Evolutionary conservation across 345 rosid genomes (phyloP), one percentile per base, ranked within the genome.

Genomic region (Rubroshorea leprosula): DNA sequence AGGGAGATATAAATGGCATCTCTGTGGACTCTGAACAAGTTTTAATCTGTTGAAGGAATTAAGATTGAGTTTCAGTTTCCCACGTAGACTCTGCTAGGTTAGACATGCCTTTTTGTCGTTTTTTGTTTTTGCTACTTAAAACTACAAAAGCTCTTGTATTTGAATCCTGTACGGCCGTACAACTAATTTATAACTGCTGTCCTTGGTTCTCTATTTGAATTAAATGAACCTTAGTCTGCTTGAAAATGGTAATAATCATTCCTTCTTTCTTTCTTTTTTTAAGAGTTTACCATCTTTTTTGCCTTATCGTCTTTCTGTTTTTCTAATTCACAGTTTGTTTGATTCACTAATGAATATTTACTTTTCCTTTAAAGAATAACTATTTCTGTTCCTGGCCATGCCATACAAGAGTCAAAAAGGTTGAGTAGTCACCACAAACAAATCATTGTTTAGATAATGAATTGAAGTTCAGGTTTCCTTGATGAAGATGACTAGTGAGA

Each of bases 321-420:
- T 29, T 13, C 15, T 48, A 49, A 21, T 21, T 29, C 31, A 45
- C 16, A 1, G 45, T 24, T 27, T 4, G 25, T 43, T 53, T 52
- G 16, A 44, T 29, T 29, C 9, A 4, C 9, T 4, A 29, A 11
- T 41, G n/a, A 41, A 14, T 41, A 11, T 14, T 10, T 44, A 44
- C 18, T 44, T 44, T 10, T 16, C 5, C 47, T 13, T 44, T 10
- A 5, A 44, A 44, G 19, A 8, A n/a, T n/a, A 6, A 21, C 50
- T 59, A 47, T 21, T 65, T 62, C 35, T 57, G 67, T 57, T 48
- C 51, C 5, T 16, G 51, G 35, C 5, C 29, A 25, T 27, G 55
- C 18, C 59, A 41, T 62, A 3, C 63, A 56, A 51, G 71, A 93
- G 90, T 81, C 57, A 93, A 78, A 68, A 82, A 79, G 64, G 74